Percentiles rank a stretch among this genome's conserved stretches.
These are phyloP conservation scores for Lactarius quietus DNA, from an alignment of 768 basidiomycete genomes.

Conservation along the genomic window DNA sequence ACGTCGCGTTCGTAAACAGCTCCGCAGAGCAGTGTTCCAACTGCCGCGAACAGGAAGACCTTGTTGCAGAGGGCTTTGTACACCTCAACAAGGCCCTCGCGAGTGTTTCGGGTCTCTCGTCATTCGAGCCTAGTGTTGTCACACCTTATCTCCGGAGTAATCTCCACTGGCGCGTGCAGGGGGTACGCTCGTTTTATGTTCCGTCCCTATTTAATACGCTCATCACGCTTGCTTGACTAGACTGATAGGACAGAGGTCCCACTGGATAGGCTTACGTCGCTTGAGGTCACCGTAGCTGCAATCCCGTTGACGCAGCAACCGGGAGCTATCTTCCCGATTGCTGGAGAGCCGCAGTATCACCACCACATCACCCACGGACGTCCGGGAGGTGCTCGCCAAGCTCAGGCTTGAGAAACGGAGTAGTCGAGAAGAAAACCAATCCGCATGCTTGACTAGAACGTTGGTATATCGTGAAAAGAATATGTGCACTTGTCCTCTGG, in stretches of 20 bases:
- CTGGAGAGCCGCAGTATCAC: slow-evolving; percentile 9
- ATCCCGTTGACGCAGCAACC: slow-evolving; percentile 12
- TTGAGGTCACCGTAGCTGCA: slow-evolving; percentile 19
- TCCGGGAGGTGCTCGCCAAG: slow-evolving; percentile 8
- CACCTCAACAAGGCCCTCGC: slow-evolving; percentile 40
- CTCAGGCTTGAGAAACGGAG: slow-evolving; percentile 1
- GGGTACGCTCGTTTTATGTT: slow-evolving; percentile 30
- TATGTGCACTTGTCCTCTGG: too few species aligned
- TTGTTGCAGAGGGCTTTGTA: slow-evolving; percentile 43
- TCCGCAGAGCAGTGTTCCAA: slow-evolving; percentile 38
- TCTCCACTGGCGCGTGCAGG: slow-evolving; percentile 43
- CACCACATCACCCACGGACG: slow-evolving; percentile 20
- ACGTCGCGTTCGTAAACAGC: slow-evolving; percentile 42
- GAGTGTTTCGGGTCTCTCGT: slow-evolving; percentile 28
- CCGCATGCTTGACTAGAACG: neutral
- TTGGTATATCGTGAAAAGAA: neutral
- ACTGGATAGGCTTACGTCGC: slow-evolving; percentile 4
- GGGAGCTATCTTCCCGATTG: slow-evolving; percentile 13
- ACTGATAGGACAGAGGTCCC: slow-evolving; percentile 4
- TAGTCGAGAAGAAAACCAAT: neutral
- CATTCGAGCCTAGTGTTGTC: slow-evolving; percentile 39
- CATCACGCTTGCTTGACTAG: neutral
- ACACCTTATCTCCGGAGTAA: slow-evolving; percentile 40
- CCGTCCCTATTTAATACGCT: slow-evolving; percentile 32
- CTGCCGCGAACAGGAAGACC: slow-evolving; percentile 33